phyloP scores from a whole-genome alignment of 495 filamentous ascomycete genomes.

The Platismatia glauca region DNA sequence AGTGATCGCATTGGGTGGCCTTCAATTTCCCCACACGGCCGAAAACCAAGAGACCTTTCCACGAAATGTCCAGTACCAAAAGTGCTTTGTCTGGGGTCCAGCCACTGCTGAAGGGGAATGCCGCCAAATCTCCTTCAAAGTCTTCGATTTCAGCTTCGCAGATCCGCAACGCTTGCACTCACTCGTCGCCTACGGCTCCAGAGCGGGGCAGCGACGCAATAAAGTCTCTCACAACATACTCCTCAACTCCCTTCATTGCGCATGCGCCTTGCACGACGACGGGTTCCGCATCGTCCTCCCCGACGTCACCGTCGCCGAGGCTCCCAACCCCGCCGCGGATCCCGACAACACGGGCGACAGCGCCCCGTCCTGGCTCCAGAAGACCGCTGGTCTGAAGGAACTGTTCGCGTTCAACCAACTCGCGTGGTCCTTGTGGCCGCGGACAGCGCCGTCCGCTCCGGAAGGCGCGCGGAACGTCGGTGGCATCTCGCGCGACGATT shows the following conservation, averaged over 20 bases:
- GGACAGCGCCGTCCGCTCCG: background rate
- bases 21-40: background rate
- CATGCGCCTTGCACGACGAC: constrained; percentile 15
- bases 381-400: background rate
- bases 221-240: background rate
- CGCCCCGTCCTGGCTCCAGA: background rate
- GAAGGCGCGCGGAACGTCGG: background rate
- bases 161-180: constrained; percentile 4
- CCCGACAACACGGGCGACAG: background rate
- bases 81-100: constrained; percentile 9
- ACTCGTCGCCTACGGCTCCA: background rate
- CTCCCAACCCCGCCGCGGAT: background rate
- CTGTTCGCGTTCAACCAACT: background rate
- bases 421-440: background rate
- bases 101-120: background rate
- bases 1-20: background rate
- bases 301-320: background rate
- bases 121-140: background rate
- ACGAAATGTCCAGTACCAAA: constrained; percentile 1
- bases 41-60: background rate
- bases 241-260: background rate
- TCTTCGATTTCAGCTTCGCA: constrained; percentile 17
- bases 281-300: constrained; percentile 3
- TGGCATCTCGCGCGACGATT: constrained; percentile 1
- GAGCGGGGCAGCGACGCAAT: background rate